Base-by-base conservation (phyloP, 306 rosid species). In the Acacia acuminata region DNA sequence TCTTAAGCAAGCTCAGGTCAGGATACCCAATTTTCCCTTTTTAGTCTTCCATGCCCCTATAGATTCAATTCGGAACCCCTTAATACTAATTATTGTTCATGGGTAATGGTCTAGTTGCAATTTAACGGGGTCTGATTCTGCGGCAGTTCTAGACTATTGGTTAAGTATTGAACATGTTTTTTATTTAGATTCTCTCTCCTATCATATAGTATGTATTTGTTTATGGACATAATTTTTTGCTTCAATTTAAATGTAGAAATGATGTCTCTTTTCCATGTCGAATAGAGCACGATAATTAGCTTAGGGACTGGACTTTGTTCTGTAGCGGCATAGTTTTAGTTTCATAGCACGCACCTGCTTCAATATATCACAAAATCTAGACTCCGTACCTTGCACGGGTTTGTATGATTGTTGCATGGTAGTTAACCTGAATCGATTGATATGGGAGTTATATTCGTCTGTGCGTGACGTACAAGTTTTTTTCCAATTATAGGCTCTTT, bases 1-100 rank as follows among this genome's bases (percentile, higher is more conserved):
- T 68, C 87, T 96, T 74, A 77, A 94, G 79, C 99, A 96, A 90
- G 99, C 99, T 24, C 99, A 96, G 98, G 99, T 92, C 15, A n/a
- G 51, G 32, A 70, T 70, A 24, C 50, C 17, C 51, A n/a, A 11
- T 22, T 43, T 43, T 71, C 11, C 12, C 10, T 40, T 11, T 38
- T 5, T 40, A n/a, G 8, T 69, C 51, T 69, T n/a, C 34, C 34
- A 2, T 43, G 75, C 34, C 55, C 3, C 40, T 3, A 71, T 71
- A 12, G 40, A 44, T 45, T 25, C 58, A 6, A 71, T 6, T 71
- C 4, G 40, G 75, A 47, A 12, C 58, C 22, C 19, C 10, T 43
- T 70, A 4, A 43, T 19, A 10, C 32, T 12, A n/a, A 70, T 70
- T 70, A 4, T 70, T 44, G 17, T 20, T 40, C 51, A 40, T 10